Base-by-base conservation (phyloP, 2,329 filamentous ascomycete genomes). In the Sporothrix pallida region DNA sequence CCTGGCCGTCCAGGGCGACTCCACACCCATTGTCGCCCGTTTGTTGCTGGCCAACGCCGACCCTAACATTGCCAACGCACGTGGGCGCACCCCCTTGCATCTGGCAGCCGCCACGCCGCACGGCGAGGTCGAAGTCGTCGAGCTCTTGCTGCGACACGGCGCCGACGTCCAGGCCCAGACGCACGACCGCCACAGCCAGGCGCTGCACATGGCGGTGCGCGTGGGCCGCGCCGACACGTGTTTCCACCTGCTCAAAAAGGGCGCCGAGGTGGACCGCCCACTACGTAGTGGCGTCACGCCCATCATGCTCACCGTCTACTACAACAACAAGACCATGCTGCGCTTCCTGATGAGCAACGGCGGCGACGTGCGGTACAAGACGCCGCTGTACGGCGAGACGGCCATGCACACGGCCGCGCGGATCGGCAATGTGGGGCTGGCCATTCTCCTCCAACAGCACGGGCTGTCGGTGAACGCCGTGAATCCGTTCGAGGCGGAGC, bases 61-160 rank as follows among this genome's bases (percentile, higher is more conserved):
- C 71, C 78, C 88, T 10, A 85, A 86, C 70, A 82, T 85, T n/a
- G 78, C 82, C 44, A 81, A 79, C 62, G 82, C 83, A 72, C 87
- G 85, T 76, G 84, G 83, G 72, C 86, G 85, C 69, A 82, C 83
- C 1, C 82, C 83, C 48, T 78, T 89, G 6, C 84, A 86, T 0
- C 77, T 83, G 5, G 87, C 88, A 1, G 83, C 88, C 8, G 82
- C 83, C 9, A 81, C 79, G 9, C 74, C 26, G 73, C 75, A 58
- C 72, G 81, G 82, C 4, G 86, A 87, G 58, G 67, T 80, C 0
- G 79, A 77, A 26, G 83, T 88, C 44, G 80, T 84, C 4, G 82
- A 86, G 74, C 78, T 87, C 6, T 80, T 89, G 2, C 78, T 89
- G 3, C 79, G 82, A 20, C 86, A 88, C 68, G 87, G 87, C 8